Conservation (phyloP, 2,329 filamentous ascomycete genomes). For the Talaromyces sp. region DNA sequence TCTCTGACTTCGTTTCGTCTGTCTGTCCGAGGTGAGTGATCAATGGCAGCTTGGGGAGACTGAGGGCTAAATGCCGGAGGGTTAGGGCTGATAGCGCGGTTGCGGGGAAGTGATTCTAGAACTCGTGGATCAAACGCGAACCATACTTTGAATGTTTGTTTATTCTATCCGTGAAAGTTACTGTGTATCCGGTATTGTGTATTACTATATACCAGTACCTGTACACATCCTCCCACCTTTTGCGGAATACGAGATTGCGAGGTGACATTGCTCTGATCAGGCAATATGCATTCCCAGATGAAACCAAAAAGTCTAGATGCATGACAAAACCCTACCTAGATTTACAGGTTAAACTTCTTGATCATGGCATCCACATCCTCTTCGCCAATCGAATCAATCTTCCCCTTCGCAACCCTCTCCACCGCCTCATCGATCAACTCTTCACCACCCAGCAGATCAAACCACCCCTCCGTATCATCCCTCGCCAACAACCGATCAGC, state of each 20-base stretch:
- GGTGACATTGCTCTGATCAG: background rate
- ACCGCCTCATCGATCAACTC: constrained; percentile 47
- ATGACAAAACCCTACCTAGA: background rate
- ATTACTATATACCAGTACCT: background rate
- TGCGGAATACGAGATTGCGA: background rate
- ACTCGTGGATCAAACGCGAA: background rate
- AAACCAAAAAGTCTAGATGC: background rate
- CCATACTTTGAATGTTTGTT: background rate
- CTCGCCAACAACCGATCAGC: constrained; percentile 49
- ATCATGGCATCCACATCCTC: constrained; percentile 50
- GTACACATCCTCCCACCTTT: background rate
- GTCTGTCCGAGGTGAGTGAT: too few relatives aligned
- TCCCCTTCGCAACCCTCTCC: constrained; percentile 43
- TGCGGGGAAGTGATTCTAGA: background rate
- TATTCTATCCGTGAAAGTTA: background rate
- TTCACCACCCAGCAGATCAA: constrained; percentile 52
- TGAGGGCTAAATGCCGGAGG: background rate
- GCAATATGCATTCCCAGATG: background rate
- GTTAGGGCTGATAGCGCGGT: background rate
- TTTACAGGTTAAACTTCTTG: constrained; percentile 26
- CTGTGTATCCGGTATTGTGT: background rate
- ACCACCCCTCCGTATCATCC: constrained; percentile 50
- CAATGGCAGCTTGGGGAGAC: background rate
- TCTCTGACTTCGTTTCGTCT: too few relatives aligned
- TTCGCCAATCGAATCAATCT: constrained; percentile 47